Evolutionary conservation across 176 grass and related monocot species (phyloP).

Genomic region (Oryza nivara): DNA sequence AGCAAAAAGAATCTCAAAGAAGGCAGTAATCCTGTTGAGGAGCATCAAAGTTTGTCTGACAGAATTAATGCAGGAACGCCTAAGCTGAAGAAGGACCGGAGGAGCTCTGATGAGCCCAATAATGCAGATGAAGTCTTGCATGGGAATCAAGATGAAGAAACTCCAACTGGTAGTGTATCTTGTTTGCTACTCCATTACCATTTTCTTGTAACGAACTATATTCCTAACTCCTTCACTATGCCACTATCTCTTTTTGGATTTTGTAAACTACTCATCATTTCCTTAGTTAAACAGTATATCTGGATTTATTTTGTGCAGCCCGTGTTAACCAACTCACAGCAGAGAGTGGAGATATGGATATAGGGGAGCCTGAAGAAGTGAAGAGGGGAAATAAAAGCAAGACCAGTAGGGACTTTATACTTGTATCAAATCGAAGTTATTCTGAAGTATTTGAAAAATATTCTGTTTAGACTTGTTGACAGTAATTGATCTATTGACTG

Average conservation of each 20-base stretch:
- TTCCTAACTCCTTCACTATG: conserved; percentile 3
- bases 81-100: conserved; percentile 57
- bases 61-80: conserved; percentile 32
- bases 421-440: conserved; percentile 26
- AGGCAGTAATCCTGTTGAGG: conserved; percentile 29
- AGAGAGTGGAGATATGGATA: conserved; percentile 48
- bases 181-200: conserved; percentile 21
- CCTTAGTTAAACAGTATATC: background rate
- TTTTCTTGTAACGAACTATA: background rate
- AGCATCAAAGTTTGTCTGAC: conserved; percentile 26
- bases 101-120: conserved; percentile 29
- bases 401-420: conserved; percentile 41
- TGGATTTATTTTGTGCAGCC: conserved; percentile 34
- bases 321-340: conserved; percentile 29
- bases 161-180: conserved; percentile 38
- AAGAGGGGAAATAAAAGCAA: conserved; percentile 59
- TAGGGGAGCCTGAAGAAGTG: conserved; percentile 45
- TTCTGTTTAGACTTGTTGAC: conserved; percentile 20
- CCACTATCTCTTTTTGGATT: background rate
- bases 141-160: conserved; percentile 48
- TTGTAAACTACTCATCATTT: conserved; percentile 3
- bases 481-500: conserved; percentile 10
- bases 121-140: conserved; percentile 43
- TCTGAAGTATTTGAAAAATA: conserved; percentile 6
- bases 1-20: conserved; percentile 52